A percentile compares a stretch with the other conserved stretches of the same genome.
Conservation (phyloP, 768 basidiomycete genomes). For the Boletales sp. region DNA sequence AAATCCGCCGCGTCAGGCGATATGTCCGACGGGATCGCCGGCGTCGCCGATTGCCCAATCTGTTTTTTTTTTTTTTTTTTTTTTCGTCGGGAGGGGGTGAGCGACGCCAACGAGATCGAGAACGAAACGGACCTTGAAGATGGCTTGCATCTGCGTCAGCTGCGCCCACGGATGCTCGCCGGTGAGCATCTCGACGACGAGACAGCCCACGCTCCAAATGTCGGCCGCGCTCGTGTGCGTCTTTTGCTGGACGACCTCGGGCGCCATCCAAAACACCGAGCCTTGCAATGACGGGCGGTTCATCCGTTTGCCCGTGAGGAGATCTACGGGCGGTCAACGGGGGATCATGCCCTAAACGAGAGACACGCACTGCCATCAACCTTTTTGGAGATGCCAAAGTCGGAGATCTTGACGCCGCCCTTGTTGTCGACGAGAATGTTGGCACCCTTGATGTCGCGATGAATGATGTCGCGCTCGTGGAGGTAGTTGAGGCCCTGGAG, state of each 20-base stretch:
- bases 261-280: slow-evolving; percentile 99
- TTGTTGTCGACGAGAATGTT: slow-evolving; percentile 99
- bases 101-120: neutral
- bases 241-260: slow-evolving; percentile 96
- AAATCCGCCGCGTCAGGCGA: slow-evolving; percentile 86
- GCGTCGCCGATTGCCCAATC: slow-evolving; percentile 91
- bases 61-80: no score
- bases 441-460: slow-evolving; percentile 98
- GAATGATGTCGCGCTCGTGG: slow-evolving; percentile 91
- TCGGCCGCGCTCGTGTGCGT: slow-evolving; percentile 89
- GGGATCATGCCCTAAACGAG: neutral
- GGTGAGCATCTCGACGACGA: slow-evolving; percentile 96
- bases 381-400: slow-evolving; percentile 97
- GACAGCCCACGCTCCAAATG: slow-evolving; percentile 94
- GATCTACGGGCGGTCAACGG: slow-evolving; percentile 23
- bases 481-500: slow-evolving; percentile 85
- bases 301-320: slow-evolving; percentile 59
- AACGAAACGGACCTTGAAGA: slow-evolving; percentile 71
- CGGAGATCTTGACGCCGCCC: slow-evolving; percentile 95
- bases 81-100: neutral
- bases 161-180: slow-evolving; percentile 96
- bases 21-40: slow-evolving; percentile 88
- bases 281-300: slow-evolving; percentile 94
- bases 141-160: slow-evolving; percentile 98
- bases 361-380: slow-evolving; percentile 84